phyloP scores from a whole-genome alignment of 139 green algal species.

The Closterium sp. region DNA sequence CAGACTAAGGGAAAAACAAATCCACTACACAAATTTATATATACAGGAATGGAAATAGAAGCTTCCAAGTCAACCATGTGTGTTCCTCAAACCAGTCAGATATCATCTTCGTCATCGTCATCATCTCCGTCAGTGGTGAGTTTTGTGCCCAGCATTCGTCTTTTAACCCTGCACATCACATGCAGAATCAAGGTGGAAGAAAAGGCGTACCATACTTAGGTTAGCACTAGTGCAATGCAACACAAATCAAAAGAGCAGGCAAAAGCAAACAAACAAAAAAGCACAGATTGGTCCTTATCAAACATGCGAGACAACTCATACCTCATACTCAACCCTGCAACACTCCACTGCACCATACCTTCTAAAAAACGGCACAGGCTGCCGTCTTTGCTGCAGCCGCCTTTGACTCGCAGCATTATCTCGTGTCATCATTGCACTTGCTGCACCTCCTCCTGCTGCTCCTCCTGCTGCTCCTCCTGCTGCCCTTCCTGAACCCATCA shows the following conservation, averaged over 20 bases:
- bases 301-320: neutral
- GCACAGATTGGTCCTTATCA: too few species aligned
- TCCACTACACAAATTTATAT: too few species aligned
- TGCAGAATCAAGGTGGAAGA: neutral
- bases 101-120: neutral
- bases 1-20: too few species aligned
- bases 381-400: neutral
- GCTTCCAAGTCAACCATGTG: too few species aligned
- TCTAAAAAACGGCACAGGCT: neutral
- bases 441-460: neutral
- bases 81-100: neutral
- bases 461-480: too few species aligned
- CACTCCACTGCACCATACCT: neutral
- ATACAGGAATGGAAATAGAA: too few species aligned
- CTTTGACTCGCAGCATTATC: neutral
- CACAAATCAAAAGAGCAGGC: too few species aligned
- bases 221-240: too few species aligned
- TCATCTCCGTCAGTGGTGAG: neutral
- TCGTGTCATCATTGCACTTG: neutral
- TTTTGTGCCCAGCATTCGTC: neutral
- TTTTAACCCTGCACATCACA: neutral
- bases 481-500: neutral
- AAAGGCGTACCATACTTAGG: too few species aligned
- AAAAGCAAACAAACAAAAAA: too few species aligned
- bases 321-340: neutral